Evolutionary conservation across 257 asterid species (phyloP).

Genomic region (Solanum paucissectum): DNA sequence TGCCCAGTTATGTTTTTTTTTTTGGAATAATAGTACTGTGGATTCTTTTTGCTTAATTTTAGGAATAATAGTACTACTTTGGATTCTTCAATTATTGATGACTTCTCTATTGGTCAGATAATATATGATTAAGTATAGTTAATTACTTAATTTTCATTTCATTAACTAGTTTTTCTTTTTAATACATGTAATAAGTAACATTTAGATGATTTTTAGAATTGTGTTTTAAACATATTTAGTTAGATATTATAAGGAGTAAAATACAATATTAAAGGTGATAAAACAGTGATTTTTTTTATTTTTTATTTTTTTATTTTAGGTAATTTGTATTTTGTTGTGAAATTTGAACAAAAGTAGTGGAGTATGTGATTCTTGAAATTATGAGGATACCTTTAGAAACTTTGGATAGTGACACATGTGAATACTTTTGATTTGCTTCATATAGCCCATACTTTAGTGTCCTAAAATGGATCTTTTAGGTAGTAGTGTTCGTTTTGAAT

Average conservation of each 20-base stretch:
- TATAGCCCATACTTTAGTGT: neutral
- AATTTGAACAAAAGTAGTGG: neutral
- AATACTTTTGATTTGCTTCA: neutral
- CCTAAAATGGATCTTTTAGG: neutral
- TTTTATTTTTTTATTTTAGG: neutral
- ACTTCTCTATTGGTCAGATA: neutral
- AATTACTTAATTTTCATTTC: neutral
- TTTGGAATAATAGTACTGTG: neutral
- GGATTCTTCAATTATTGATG: neutral
- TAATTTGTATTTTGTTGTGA: neutral
- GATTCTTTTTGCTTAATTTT: neutral
- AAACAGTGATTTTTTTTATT: too few species aligned
- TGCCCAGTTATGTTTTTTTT: neutral
- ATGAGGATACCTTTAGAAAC: neutral
- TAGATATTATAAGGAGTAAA: neutral
- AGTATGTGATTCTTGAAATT: neutral
- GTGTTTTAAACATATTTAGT: neutral
- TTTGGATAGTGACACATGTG: slow-evolving; percentile 5
- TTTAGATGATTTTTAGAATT: neutral
- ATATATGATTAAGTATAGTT: neutral
- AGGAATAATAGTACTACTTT: neutral
- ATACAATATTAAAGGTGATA: neutral
- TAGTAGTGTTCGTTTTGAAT: neutral
- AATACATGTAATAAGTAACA: neutral
- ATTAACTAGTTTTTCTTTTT: neutral